phyloP scores from a whole-genome alignment of 2,329 filamentous ascomycete genomes.

The Colletotrichum cereale region DNA sequence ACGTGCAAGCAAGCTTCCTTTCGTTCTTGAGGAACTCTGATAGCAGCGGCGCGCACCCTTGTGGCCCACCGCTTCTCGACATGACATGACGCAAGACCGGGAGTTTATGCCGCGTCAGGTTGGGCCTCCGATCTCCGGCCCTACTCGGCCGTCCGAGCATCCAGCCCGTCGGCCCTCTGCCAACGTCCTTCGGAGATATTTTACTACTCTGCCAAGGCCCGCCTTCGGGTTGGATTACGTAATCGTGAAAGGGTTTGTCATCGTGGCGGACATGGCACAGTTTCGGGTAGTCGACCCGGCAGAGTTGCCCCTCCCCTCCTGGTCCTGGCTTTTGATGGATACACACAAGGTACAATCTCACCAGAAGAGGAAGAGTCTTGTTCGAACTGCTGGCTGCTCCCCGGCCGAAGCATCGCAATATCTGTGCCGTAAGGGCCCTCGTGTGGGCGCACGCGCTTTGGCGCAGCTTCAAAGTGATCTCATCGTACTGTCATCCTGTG shows the following conservation, averaged over 20 bases:
- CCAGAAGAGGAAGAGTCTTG: not conserved
- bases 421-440: not conserved
- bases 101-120: constrained; percentile 36
- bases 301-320: not conserved
- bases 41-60: constrained; percentile 26
- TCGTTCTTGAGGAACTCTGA: not conserved
- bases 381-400: not conserved
- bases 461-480: not conserved
- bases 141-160: constrained; percentile 37
- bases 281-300: constrained; percentile 7
- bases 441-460: not conserved
- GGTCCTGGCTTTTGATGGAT: not conserved
- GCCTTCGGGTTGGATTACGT: not conserved
- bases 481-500: not conserved
- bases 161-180: constrained; percentile 15
- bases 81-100: constrained; percentile 39
- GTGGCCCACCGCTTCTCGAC: constrained; percentile 18
- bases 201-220: not conserved
- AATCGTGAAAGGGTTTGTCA: constrained; percentile 20
- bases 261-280: constrained; percentile 13
- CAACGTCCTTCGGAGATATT: constrained; percentile 28
- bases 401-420: not conserved
- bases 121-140: constrained; percentile 33
- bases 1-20: not conserved
- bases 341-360: not conserved